Evolutionary conservation across 2,329 filamentous ascomycete species (phyloP), one percentile per base, ranked within the genome.

Genomic region (Cadophora luteo-olivacea): DNA sequence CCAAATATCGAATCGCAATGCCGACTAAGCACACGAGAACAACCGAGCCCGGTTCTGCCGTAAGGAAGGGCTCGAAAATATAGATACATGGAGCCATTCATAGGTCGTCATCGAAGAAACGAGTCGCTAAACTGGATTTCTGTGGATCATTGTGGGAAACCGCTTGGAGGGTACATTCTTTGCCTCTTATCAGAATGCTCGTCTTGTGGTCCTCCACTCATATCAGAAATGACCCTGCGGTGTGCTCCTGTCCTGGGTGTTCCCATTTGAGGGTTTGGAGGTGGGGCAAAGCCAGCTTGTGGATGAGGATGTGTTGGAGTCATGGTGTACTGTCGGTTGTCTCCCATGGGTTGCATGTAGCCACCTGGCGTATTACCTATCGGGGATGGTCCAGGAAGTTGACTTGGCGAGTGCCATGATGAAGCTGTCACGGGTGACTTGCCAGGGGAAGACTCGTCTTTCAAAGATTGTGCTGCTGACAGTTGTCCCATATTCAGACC

Each of bases 161-260:
- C 72, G 33, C 48, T 70, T 9, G 72, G 71, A 29, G 72, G 69
- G 67, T 75, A 78, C 69, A 78, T 75, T 61, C 76, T 72, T 57
- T 78, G 78, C 36, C 77, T 67, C 66, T 78, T 79, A 14, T 78
- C 75, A 2, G 74, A 61, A 67, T 76, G 74, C 4, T 76, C 74
- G 49, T 77, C 75, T 32, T 70, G 63, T 1, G 64, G 33, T 1
- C 67, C 69, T 48, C 72, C 73, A 38, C 64, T 70, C 72, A 79
- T 76, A 57, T 78, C 77, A 16, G 75, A 75, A 54, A 78, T 71
- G 8, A 73, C 73, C 64, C 77, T 72, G 65, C 77, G 69, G 63
- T 78, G 76, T 38, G 70, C 69, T 24, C 63, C 60, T 51, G 70
- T 62, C 66, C 76, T 70, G 14, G 72, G 72, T 8, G 63, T 68